Evolutionary conservation across 495 filamentous ascomycete species (phyloP).

Genomic region (Hypoxylon fragiforme): DNA sequence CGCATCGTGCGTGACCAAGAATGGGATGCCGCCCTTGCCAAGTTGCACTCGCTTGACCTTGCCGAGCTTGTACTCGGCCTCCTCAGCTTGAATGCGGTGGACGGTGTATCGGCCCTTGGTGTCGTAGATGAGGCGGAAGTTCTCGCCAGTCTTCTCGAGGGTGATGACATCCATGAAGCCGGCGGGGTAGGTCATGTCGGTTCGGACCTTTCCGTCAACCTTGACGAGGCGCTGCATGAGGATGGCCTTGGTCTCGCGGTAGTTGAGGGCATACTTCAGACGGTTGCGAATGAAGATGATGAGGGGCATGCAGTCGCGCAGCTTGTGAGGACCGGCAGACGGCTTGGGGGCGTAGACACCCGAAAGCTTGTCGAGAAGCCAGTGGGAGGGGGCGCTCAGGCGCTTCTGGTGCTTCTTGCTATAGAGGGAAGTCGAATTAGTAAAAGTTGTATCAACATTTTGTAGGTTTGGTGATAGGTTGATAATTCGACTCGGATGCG

Average conservation of each 20-base stretch:
- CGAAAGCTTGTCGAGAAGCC: constrained; percentile 99
- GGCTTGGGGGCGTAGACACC: constrained; percentile 96
- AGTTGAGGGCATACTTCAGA: constrained; percentile 99
- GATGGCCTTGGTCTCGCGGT: constrained; percentile 95
- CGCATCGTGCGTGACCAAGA: constrained; percentile 99
- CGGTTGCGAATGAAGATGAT: constrained; percentile 99
- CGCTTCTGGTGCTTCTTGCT: constrained; percentile 99
- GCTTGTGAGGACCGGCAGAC: constrained; percentile 97
- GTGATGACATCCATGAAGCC: constrained; percentile 99
- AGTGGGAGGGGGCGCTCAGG: constrained; percentile 96
- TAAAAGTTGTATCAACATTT: too few relatives aligned
- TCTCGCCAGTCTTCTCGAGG: constrained; percentile 99
- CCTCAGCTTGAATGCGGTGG: constrained; percentile 96
- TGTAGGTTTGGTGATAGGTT: too few relatives aligned
- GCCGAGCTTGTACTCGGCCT: constrained; percentile 98
- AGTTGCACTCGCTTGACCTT: constrained; percentile 99
- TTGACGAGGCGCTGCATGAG: constrained; percentile 99
- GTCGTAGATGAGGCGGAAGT: constrained; percentile 99
- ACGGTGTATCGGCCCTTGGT: constrained; percentile 99
- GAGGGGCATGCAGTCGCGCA: constrained; percentile 96
- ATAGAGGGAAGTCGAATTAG: constrained; percentile 29
- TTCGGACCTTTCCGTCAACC: constrained; percentile 99
- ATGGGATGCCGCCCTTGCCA: constrained; percentile 99
- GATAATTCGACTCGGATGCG: too few relatives aligned
- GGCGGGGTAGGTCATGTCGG: constrained; percentile 94